These are phyloP conservation scores for Articulospora tetracladia DNA, from an alignment of 495 filamentous ascomycete genomes.

Conservation along the genomic window DNA sequence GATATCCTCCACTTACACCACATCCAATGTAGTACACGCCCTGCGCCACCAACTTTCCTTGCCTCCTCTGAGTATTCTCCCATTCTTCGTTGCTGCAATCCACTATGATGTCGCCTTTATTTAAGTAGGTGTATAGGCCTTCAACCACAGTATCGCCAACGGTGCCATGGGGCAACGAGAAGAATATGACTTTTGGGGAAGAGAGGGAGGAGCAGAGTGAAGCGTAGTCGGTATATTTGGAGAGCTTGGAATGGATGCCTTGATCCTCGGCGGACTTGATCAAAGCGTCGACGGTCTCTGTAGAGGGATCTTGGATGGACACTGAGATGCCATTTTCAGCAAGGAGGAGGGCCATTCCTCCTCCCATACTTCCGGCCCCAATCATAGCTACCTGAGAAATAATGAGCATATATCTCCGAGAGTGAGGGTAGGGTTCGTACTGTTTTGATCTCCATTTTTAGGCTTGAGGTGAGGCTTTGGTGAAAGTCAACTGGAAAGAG, in stretches of 20 bases:
- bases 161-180: slow-evolving; percentile 66
- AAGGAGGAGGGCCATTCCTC: slow-evolving; percentile 61
- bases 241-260: slow-evolving; percentile 27
- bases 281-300: slow-evolving; percentile 32
- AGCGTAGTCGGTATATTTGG: slow-evolving; percentile 34
- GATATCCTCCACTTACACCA: slow-evolving; percentile 69
- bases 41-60: slow-evolving; percentile 48
- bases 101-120: slow-evolving; percentile 64
- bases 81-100: slow-evolving; percentile 73
- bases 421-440: not conserved
- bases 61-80: slow-evolving; percentile 60
- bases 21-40: slow-evolving; percentile 63
- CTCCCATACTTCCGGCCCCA: slow-evolving; percentile 64
- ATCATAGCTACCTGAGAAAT: slow-evolving; percentile 53
- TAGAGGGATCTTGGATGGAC: slow-evolving; percentile 54
- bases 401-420: not conserved
- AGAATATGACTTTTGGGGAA: slow-evolving; percentile 50
- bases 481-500: no score
- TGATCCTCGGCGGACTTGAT: slow-evolving; percentile 32
- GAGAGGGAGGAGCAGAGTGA: slow-evolving; percentile 19
- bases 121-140: slow-evolving; percentile 50
- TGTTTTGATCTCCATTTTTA: slow-evolving; percentile 7
- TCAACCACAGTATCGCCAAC: slow-evolving; percentile 63
- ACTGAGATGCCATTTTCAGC: slow-evolving; percentile 58
- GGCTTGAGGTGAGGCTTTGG: no score